Evolutionary conservation across 495 filamentous ascomycete species (phyloP), one percentile per base, ranked within the genome.

Genomic region (Hypoxylon intermedium): DNA sequence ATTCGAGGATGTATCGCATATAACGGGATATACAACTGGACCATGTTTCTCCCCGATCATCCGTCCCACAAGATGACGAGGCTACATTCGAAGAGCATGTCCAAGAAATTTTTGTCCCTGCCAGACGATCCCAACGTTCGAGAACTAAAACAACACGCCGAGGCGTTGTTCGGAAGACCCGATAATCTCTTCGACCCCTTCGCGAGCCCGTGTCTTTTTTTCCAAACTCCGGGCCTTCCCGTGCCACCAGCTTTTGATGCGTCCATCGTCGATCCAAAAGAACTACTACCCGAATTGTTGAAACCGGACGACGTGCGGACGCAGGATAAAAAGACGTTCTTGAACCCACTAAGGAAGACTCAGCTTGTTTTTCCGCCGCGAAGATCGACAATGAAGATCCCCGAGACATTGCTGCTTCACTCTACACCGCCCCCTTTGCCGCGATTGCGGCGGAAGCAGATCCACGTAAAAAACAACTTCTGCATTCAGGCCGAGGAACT

Each of bases 1-100:
- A 57, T 82, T 31, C 76, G 75, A 23, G 82, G 79, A 18, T 66
- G 81, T 3, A 68, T 79, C 9, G 71, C 75, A 1, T 74, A 75
- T 57, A 80, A 83, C 48, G 81, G 78, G 23, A 75, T 84, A 34
- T 83, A 79, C 60, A 75, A 83, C 64, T 84, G 82, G 82, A 80
- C 79, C 24, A 78, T 56, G 24, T 78, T 80, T 45, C 63, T 82
- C 2, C 75, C 76, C 0, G 76, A 75, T 42, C 78, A 82, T 45
- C 74, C 71, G 1, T 64, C 74, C 43, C 67, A 78, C 47, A 52
- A 67, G 19, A 13, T 21, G 18, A 38, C 43, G n/a, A 50, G 45
- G 18, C 19, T 38, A 12, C 12, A 23, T 18, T 13, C 36, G 15
- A 13, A 13, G 46, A 36, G 45, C 7, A 40, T 44, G 23, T 6